Base-by-base conservation (phyloP, 2,329 filamentous ascomycete genomes). In the Neonectria sp. region DNA sequence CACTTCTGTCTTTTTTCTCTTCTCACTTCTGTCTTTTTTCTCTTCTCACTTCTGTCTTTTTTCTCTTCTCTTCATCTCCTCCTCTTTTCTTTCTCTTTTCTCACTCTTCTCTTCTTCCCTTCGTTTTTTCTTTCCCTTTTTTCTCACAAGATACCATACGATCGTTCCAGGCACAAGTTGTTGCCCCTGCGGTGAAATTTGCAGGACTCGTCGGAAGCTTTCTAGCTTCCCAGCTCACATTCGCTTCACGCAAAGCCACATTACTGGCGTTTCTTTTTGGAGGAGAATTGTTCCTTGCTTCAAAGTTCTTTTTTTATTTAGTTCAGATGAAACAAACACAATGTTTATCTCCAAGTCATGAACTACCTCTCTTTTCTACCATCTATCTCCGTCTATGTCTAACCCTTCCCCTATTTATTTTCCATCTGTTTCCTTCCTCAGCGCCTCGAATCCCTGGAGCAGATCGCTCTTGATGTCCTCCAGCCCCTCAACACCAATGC, bases 391-490 rank as follows among this genome's bases (percentile, higher is more conserved):
- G 31, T 51, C 43, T 53, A 48, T 53, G 49, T 61, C 45, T 25
- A 15, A 27, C 12, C 21, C 21, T n/a, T 64, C 64, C 63, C 53
- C 29, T 48, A 62, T 52, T 25, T 65, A 61, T 48, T 67, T 56
- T 7, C 21, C 40, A 11, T 15, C 24, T 24, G 31, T 49, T 53
- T 69, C 56, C 52, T 68, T 68, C 31, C 65, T 59, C 77, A 94
- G 76, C 21, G 85, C 87, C 78, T 85, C 84, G 63, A 95, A 90
- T 0, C 88, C 94, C 68, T 87, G 85, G 62, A 91, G 75, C 48
- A 98, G 79, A 83, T 98, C 95, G 43, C 87, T 87, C 79, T 87
- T 90, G 78, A 99, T 79, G 82, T 98, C 96, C 80, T 96, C 92
- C 86, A 93, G 92, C 53, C 88, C 89, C 84, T 99, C 96, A 35